Percentiles rank a stretch among this genome's conserved stretches.
These are phyloP conservation scores for Cucumis hystrix DNA, from an alignment of 306 rosid genomes.

Conservation along the genomic window DNA sequence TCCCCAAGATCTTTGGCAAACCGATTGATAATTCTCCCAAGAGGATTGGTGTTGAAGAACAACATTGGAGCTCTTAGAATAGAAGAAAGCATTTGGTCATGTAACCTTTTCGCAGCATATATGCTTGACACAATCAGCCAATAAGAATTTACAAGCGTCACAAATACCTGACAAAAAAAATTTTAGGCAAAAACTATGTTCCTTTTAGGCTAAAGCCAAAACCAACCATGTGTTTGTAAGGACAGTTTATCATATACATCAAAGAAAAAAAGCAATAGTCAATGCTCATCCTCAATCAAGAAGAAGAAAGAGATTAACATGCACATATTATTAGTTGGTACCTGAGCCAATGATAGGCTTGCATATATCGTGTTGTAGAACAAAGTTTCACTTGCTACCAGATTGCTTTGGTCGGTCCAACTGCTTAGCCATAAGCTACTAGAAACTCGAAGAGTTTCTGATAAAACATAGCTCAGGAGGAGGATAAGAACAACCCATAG, in stretches of 20 bases:
- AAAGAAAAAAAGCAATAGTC: background rate
- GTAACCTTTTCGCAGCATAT: slow-evolving; percentile 77
- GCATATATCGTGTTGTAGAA: slow-evolving; percentile 67
- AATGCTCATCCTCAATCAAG: background rate
- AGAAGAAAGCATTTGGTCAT: slow-evolving; percentile 70
- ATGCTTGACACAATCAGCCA: slow-evolving; percentile 79
- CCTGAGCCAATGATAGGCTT: slow-evolving; percentile 68
- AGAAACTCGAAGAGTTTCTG: slow-evolving; percentile 66
- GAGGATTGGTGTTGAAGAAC: slow-evolving; percentile 86
- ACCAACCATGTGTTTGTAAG: slow-evolving; percentile 15
- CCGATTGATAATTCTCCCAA: slow-evolving; percentile 77
- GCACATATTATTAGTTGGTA: slow-evolving; percentile 3
- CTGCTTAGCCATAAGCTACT: slow-evolving; percentile 88
- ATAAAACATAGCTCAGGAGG: slow-evolving; percentile 45
- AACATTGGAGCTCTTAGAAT: slow-evolving; percentile 82
- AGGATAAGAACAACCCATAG: slow-evolving; percentile 62
- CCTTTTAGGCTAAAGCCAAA: background rate
- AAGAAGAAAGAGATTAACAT: background rate
- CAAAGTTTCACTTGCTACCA: slow-evolving; percentile 26
- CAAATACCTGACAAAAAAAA: slow-evolving; percentile 46
- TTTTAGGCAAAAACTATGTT: background rate
- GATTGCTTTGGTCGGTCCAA: slow-evolving; percentile 58
- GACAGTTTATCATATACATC: slow-evolving; percentile 28
- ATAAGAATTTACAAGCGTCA: slow-evolving; percentile 55
- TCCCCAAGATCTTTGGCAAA: slow-evolving; percentile 96